Evolutionary conservation across 2,329 filamentous ascomycete genomes (phyloP), one percentile per base, ranked within the genome.

Genomic region (Diaporthe amygdali): DNA sequence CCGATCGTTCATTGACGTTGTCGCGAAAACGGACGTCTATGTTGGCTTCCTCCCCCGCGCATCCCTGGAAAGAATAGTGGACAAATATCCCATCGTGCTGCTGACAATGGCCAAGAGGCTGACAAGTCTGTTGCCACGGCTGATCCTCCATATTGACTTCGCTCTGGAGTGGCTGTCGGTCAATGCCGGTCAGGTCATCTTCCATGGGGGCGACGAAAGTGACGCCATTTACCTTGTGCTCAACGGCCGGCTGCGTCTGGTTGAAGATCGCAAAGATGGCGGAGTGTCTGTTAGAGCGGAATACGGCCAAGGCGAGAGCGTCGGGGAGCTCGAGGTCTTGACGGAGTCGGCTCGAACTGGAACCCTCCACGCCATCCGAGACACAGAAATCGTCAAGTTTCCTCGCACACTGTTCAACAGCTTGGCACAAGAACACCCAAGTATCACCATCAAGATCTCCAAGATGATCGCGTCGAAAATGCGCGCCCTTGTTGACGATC

Each of bases 81-180:
- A 99, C 75, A 92, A 91, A 75, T 96, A 98, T 78, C 96, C 96
- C 0, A 94, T 97, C 49, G 93, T 98, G 4, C 84, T 99, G 12
- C 85, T 99, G 55, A 99, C 97, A 0, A 95, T 99, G 92, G 96
- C 96, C 0, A 99, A 99, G 82, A 88, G 96, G 59, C 84, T 99
- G 71, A 98, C 97, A 0, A 95, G 91, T 73, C 89, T 99, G 7
- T 85, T 99, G 5, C 96, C 97, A 0, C 91, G 94, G 17, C 85
- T 99, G 67, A 95, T 99, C 73, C 86, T 98, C 20, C 96, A 99
- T 78, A 98, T 99, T 74, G 96, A 99, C 81, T 99, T 99, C 82
- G 96, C 96, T 5, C 86, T 99, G 22, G 97, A 99, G 84, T 99
- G 97, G 96, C 92, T 98, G 3, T 97, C 99, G 79, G 95, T 99